Percentiles rank a stretch among this genome's conserved stretches.
Evolutionary conservation across 2,329 filamentous ascomycete species (phyloP).

Genomic region (Penicillium sp.): DNA sequence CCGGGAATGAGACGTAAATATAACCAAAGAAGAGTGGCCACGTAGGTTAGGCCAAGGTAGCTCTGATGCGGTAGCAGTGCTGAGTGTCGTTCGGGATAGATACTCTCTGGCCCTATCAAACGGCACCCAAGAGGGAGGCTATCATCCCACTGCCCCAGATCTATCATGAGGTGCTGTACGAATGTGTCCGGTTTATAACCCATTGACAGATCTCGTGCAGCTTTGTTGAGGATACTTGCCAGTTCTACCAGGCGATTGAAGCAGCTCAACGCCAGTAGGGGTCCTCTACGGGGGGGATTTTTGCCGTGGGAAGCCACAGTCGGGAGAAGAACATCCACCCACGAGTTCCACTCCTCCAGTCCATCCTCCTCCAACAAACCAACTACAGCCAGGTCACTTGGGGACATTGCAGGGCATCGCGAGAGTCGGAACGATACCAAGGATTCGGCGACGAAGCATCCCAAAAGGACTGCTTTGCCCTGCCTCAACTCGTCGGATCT

Average conservation of each 20-base stretch:
- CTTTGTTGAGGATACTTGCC: constrained; percentile 35
- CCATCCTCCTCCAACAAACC: constrained; percentile 60
- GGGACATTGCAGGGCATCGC: constrained; percentile 44
- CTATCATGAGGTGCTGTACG: constrained; percentile 34
- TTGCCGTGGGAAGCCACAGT: constrained; percentile 27
- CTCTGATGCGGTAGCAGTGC: constrained; percentile 39
- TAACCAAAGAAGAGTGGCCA: constrained; percentile 35
- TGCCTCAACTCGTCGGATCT: constrained; percentile 32
- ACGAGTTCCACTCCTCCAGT: constrained; percentile 70
- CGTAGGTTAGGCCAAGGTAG: constrained; percentile 36
- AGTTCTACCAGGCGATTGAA: constrained; percentile 51
- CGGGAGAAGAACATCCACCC: constrained; percentile 50
- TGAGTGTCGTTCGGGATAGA: constrained; percentile 35
- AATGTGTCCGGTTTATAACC: constrained; percentile 29
- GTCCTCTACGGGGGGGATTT: constrained; percentile 33
- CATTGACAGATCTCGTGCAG: constrained; percentile 28
- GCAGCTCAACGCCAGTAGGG: constrained; percentile 48
- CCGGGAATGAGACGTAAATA: constrained; percentile 32
- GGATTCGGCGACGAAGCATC: constrained; percentile 53
- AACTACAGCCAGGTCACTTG: constrained; percentile 46
- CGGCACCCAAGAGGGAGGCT: constrained; percentile 35
- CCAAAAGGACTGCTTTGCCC: constrained; percentile 46
- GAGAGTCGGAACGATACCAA: constrained; percentile 48
- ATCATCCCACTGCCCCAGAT: constrained; percentile 38
- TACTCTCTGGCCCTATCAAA: constrained; percentile 35